Conservation (phyloP, 495 filamentous ascomycete genomes). For the Neurospora sp. region DNA sequence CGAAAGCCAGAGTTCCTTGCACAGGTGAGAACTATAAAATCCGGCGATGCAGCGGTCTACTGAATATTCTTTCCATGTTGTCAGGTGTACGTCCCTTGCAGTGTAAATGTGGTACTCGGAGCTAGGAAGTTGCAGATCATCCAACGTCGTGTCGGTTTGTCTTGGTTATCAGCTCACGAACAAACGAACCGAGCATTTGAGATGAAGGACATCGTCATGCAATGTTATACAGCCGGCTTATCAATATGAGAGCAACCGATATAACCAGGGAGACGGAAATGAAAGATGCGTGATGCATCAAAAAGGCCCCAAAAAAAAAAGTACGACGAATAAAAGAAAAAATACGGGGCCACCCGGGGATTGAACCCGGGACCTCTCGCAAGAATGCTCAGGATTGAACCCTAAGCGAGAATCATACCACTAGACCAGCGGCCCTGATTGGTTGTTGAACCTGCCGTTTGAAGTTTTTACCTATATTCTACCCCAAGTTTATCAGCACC, state of each 20-base stretch:
- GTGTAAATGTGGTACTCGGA: neutral
- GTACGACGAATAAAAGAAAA: neutral
- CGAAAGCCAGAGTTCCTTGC: neutral
- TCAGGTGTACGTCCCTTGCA: neutral
- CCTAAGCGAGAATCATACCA: neutral
- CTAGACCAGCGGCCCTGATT: neutral
- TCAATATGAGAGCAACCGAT: neutral
- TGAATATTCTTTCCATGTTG: neutral
- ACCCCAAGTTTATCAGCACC: neutral
- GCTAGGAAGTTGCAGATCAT: neutral
- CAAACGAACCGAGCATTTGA: neutral
- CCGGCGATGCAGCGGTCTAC: neutral
- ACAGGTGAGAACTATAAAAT: neutral
- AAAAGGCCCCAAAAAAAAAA: neutral
- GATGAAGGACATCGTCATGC: neutral
- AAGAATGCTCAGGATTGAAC: neutral
- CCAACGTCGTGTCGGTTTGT: neutral
- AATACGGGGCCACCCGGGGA: neutral
- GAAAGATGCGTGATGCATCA: neutral
- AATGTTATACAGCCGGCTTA: neutral
- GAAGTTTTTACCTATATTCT: neutral
- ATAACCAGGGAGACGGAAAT: neutral
- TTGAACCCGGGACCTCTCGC: neutral
- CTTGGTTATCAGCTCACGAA: neutral
- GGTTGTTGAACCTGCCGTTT: neutral